Evolutionary conservation across 768 basidiomycete species (phyloP), one percentile per base, ranked within the genome.

Genomic region (Suillus placidus): DNA sequence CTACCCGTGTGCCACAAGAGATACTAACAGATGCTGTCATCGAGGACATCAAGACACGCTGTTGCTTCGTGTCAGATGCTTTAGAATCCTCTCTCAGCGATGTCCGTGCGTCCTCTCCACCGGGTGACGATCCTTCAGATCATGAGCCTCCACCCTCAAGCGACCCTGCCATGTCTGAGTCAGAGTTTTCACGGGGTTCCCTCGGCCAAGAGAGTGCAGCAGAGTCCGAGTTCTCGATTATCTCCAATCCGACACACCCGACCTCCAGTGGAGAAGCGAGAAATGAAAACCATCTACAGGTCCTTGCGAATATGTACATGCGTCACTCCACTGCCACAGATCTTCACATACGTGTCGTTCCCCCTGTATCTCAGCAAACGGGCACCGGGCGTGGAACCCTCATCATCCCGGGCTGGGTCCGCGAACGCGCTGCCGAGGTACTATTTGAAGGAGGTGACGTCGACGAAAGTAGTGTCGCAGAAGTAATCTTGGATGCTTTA

Each of bases 371-470:
- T 14, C 90, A 91, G 71, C 89, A 88, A 69, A 79, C 82, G 14
- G 90, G 91, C 1, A 90, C 90, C 1, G 93, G 92, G 3, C 80
- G 84, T 9, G 94, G 92, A 0, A 94, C 90, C 0, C 76, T 97
- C 55, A 81, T 93, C 54, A 86, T 99, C 52, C 97, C 97, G 1
- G 97, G 97, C 3, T 99, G 97, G 97, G 84, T 99, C 47, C 80
- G 97, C 51, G 97, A 99, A 74, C 84, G 96, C 16, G 91, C 91
- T 1, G 88, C 95, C 1, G 97, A 99, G 76, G 84, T 97, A 6
- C 79, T 98, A 12, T 98, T 97, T 67, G 93, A 94, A 73, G 89
- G 90, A 1, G 93, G 93, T 7, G 94, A 95, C 70, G 88, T 94
- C 12, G 95, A 97, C 70, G 92, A 95, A 77, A 85, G 84, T 67